Conservation (phyloP, 345 rosid species). For the Tarenaya hassleriana region DNA sequence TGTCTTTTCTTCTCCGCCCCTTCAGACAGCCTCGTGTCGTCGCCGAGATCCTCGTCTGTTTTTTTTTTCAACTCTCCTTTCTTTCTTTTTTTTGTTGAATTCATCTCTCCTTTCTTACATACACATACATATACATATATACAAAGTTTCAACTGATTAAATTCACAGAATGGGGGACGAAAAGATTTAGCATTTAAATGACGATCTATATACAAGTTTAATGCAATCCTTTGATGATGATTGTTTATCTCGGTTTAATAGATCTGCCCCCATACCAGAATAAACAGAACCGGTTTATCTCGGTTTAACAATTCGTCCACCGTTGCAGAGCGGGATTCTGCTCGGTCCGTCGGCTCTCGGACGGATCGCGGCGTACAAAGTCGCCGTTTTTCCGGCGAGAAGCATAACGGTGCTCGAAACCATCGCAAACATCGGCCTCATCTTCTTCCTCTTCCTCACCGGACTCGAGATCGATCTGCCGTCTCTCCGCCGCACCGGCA, state of each 20-base stretch:
- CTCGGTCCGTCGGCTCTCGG: conserved; percentile 80
- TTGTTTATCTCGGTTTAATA: no score
- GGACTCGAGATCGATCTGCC: conserved; percentile 58
- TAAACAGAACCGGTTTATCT: not conserved
- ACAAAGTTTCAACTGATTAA: no score
- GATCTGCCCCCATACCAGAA: no score
- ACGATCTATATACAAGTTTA: no score
- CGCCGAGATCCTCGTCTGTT: conserved; percentile 69
- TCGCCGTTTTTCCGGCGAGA: conserved; percentile 43
- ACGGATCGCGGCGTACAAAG: conserved; percentile 37
- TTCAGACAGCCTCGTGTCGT: conserved; percentile 80
- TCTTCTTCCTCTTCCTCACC: conserved; percentile 66
- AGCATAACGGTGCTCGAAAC: conserved; percentile 73
- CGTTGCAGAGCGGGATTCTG: conserved; percentile 54
- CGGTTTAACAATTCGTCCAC: not conserved
- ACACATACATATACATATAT: no score
- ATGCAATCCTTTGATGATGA: not conserved
- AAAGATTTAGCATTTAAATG: no score
- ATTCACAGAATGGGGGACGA: no score
- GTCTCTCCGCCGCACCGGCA: conserved; percentile 52
- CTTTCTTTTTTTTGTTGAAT: no score
- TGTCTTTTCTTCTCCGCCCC: conserved; percentile 55
- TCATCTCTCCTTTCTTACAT: no score
- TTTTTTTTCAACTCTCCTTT: not conserved
- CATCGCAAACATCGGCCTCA: conserved; percentile 68